phyloP scores from a whole-genome alignment of 2,329 filamentous ascomycete species.

The Venturia oleaginea region DNA sequence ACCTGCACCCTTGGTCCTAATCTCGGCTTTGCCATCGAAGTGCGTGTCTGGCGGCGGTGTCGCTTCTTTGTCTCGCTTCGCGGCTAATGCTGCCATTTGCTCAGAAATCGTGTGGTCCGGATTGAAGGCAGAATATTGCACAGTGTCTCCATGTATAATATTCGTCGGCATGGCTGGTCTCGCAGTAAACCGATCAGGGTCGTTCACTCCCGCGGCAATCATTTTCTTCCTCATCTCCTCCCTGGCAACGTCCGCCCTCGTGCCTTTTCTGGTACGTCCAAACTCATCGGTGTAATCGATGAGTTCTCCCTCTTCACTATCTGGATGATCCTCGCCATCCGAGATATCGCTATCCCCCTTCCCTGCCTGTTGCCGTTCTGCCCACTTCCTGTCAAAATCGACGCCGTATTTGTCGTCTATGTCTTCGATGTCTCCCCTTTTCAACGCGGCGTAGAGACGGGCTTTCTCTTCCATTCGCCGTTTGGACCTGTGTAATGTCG shows the following conservation, averaged over 20 bases:
- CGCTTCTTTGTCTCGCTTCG: constrained; percentile 65
- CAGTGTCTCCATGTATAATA: constrained; percentile 75
- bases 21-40: constrained; percentile 78
- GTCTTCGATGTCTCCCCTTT: constrained; percentile 67
- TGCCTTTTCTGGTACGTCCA: constrained; percentile 69
- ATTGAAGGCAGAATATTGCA: constrained; percentile 77
- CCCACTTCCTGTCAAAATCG: constrained; percentile 96
- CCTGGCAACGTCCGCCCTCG: constrained; percentile 56
- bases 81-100: constrained; percentile 70
- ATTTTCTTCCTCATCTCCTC: constrained; percentile 50
- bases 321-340: constrained; percentile 31
- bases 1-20: constrained; percentile 77
- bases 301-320: constrained; percentile 46
- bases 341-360: constrained; percentile 31
- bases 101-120: constrained; percentile 54
- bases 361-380: constrained; percentile 48
- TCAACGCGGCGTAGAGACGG: constrained; percentile 78
- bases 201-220: constrained; percentile 46
- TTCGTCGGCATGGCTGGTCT: constrained; percentile 56
- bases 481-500: constrained; percentile 55
- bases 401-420: constrained; percentile 59
- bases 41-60: constrained; percentile 75
- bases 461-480: constrained; percentile 86
- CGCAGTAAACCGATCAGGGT: constrained; percentile 60
- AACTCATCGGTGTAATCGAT: constrained; percentile 90